Conservation (phyloP, 2,329 filamentous ascomycete species). For the Neofusicoccum cordaticola region DNA sequence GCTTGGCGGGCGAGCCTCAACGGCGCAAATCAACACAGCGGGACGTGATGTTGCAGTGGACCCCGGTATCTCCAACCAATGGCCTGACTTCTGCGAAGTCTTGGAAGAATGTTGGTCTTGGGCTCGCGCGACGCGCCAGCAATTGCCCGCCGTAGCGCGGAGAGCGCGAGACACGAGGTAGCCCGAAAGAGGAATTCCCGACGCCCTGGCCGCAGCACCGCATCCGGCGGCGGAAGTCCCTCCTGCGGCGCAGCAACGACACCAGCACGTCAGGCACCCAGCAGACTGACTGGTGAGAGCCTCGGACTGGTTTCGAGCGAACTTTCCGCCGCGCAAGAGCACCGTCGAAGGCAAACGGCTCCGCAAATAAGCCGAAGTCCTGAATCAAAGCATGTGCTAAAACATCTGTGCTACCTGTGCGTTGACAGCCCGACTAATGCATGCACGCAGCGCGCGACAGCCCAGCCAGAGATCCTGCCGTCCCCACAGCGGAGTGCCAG, state of each 20-base stretch:
- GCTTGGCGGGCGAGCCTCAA: slow-evolving; percentile 5
- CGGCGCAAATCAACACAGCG: background rate
- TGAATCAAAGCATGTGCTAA: background rate
- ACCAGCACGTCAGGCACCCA: slow-evolving; percentile 9
- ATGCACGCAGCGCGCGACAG: background rate
- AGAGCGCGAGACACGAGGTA: background rate
- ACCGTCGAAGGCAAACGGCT: background rate
- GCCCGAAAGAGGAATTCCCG: slow-evolving; percentile 2
- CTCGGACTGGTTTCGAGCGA: background rate
- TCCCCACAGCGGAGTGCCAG: background rate
- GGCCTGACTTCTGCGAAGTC: background rate
- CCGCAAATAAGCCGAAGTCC: background rate
- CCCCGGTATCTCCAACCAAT: slow-evolving; percentile 5
- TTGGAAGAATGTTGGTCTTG: background rate
- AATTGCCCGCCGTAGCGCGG: background rate
- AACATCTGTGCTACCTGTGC: background rate
- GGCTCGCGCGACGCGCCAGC: too few relatives aligned
- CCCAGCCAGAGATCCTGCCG: background rate
- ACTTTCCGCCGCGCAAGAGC: background rate
- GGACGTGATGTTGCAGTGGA: background rate
- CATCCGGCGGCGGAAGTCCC: background rate
- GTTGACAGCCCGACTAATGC: background rate
- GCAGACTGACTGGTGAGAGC: too few relatives aligned
- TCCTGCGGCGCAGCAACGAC: background rate
- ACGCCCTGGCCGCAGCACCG: background rate